Percentiles rank a stretch among this genome's conserved stretches.
These are phyloP conservation scores for Reticulascus tulasneorum DNA, from an alignment of 2,329 filamentous ascomycete genomes.

Conservation along the genomic window DNA sequence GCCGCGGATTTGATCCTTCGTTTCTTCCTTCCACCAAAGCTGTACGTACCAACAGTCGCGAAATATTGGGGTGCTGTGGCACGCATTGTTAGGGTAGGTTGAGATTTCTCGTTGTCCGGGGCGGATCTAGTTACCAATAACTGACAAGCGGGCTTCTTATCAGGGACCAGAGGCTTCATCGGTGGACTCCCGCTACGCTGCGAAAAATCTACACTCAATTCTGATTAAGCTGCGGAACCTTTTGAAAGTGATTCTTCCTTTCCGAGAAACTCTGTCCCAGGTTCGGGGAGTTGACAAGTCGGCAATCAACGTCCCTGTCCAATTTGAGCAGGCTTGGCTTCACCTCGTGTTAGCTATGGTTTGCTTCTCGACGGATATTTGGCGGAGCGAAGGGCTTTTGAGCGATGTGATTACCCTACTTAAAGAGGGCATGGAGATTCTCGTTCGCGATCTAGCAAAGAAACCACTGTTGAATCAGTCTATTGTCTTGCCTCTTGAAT, in stretches of 20 bases:
- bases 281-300: too few species aligned
- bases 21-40: constrained; percentile 36
- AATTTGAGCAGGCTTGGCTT: constrained; percentile 37
- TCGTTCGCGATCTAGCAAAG: constrained; percentile 28
- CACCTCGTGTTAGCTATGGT: constrained; percentile 35
- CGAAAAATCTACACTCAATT: too few species aligned
- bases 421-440: constrained; percentile 29
- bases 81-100: constrained; percentile 23
- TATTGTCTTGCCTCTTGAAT: constrained; percentile 36
- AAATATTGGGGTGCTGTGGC: constrained; percentile 43
- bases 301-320: constrained; percentile 29
- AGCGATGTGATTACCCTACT: constrained; percentile 24
- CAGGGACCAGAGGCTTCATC: too few species aligned
- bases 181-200: too few species aligned
- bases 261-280: too few species aligned
- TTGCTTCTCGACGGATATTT: constrained; percentile 18
- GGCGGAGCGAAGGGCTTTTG: constrained; percentile 27
- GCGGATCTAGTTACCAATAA: too few species aligned
- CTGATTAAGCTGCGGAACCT: too few species aligned
- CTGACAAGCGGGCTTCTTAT: too few species aligned
- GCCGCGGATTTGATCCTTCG: constrained; percentile 33
- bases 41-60: constrained; percentile 30
- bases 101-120: too few species aligned
- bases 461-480: constrained; percentile 29
- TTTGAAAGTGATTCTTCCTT: too few species aligned